These are phyloP conservation scores for Ascochyta clinopodiicola DNA, from an alignment of 2,329 filamentous ascomycete species.

Conservation along the genomic window DNA sequence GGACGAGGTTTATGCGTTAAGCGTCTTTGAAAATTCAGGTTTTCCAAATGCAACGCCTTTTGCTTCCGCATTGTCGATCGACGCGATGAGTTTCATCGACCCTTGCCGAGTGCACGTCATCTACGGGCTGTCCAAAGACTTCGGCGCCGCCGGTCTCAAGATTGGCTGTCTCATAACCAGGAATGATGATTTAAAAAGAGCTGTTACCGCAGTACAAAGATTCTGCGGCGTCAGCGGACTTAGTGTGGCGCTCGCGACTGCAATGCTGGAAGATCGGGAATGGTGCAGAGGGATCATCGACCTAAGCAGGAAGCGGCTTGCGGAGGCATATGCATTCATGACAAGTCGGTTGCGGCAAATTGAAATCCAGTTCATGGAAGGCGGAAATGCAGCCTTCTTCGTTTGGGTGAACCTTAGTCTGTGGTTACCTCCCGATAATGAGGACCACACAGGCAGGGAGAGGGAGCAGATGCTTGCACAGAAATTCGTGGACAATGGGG, in stretches of 20 bases:
- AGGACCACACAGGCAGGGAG: slow-evolving; percentile 13
- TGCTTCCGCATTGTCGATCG: slow-evolving; percentile 28
- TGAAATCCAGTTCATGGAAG: slow-evolving; percentile 55
- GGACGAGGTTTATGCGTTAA: slow-evolving; percentile 67
- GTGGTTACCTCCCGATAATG: slow-evolving; percentile 16
- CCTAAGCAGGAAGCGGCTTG: neutral
- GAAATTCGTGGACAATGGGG: slow-evolving; percentile 20
- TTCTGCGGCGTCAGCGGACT: slow-evolving; percentile 29
- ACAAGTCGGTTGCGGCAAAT: slow-evolving; percentile 42
- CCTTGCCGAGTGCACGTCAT: slow-evolving; percentile 59
- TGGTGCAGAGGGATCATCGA: slow-evolving; percentile 22
- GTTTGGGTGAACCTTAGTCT: slow-evolving; percentile 58
- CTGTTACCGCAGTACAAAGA: slow-evolving; percentile 44
- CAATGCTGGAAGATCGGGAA: slow-evolving; percentile 27
- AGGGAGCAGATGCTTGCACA: slow-evolving; percentile 40
- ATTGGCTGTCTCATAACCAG: slow-evolving; percentile 27
- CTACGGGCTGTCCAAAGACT: slow-evolving; percentile 55
- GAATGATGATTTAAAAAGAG: slow-evolving; percentile 24
- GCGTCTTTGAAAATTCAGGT: slow-evolving; percentile 44
- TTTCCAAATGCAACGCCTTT: slow-evolving; percentile 26
- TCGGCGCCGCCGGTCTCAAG: slow-evolving; percentile 60
- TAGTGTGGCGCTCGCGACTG: slow-evolving; percentile 24
- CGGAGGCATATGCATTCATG: neutral
- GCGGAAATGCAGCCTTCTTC: slow-evolving; percentile 64
- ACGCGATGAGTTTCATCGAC: slow-evolving; percentile 54